Percentiles rank a stretch among this genome's conserved stretches.
Evolutionary conservation across 192 early-diverging fungal species (phyloP).

Genomic region (Coemansia asiatica): DNA sequence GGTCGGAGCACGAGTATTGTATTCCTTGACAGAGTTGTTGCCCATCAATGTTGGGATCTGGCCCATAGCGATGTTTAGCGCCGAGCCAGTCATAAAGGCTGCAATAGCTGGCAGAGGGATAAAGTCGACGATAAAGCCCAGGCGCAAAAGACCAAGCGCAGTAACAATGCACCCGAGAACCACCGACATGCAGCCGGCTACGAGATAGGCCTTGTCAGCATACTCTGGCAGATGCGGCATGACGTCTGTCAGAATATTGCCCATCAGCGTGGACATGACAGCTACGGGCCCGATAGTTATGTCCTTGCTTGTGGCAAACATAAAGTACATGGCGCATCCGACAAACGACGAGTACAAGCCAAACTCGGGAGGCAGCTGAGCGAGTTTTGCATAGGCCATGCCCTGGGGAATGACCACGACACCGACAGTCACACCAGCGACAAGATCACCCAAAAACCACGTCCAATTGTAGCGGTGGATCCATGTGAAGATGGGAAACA

Average conservation of each 20-base stretch:
- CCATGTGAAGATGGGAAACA: slow-evolving; percentile 54
- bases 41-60: slow-evolving; percentile 82
- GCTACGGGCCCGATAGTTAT: slow-evolving; percentile 75
- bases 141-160: slow-evolving; percentile 72
- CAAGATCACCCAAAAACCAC: slow-evolving; percentile 67
- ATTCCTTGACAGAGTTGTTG: slow-evolving; percentile 61
- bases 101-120: slow-evolving; percentile 80
- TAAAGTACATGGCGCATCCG: slow-evolving; percentile 66
- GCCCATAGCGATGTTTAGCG: slow-evolving; percentile 73
- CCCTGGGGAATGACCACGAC: slow-evolving; percentile 73
- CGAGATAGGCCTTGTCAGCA: slow-evolving; percentile 55
- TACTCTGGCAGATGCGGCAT: slow-evolving; percentile 50
- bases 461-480: slow-evolving; percentile 55
- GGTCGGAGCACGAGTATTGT: slow-evolving; percentile 67
- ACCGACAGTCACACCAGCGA: slow-evolving; percentile 74
- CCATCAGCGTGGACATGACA: slow-evolving; percentile 75
- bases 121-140: slow-evolving; percentile 87
- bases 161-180: slow-evolving; percentile 72
- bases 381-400: slow-evolving; percentile 76
- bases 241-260: slow-evolving; percentile 59
- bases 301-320: slow-evolving; percentile 74
- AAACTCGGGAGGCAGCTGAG: slow-evolving; percentile 67
- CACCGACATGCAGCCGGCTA: slow-evolving; percentile 62
- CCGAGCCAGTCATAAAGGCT: slow-evolving; percentile 86
- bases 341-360: slow-evolving; percentile 77